Base-by-base conservation (phyloP, 495 filamentous ascomycete species). In the Sporormia fimetaria region DNA sequence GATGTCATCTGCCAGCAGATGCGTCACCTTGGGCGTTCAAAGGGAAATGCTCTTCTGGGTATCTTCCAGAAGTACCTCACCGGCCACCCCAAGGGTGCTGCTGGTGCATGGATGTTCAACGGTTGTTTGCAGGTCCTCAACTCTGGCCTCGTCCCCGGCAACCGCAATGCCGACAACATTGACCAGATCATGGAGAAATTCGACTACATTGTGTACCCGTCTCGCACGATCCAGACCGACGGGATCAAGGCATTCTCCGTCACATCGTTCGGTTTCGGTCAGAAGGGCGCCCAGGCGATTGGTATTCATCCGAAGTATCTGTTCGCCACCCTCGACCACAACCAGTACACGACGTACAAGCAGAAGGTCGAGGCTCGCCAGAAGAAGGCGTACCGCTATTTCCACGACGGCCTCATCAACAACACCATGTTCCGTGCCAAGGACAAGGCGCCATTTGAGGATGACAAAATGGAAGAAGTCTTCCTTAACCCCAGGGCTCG, bases 51-150 rank as follows among this genome's bases (percentile, higher is more conserved):
- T 20, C 68, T 99, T 6, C 63, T 96, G 43, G 90, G 90, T 64
- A 88, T 99, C 60, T 99, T 96, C 82, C 90, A 99, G 63, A 99
- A 99, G 63, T 96, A 94, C 61, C 78, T 99, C 26, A 99, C 90
- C 11, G 90, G 90, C 54, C 90, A 99, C 63, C 90, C 90, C 51
- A 99, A 99, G 76, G 90, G 90, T 78, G 88, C 90, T 55, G 90
- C 90, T 34, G 90, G 90, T 63, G 90, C 87, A 30, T 99, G 88
- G 88, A 96, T 96, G 90, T 81, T 96, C 71, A 99, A 99, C 67
- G 90, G 90, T 46, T 84, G 83, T 58, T 65, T 99, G 58, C 90
- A 99, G 63, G 84, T 93, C 36, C 69, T 99, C 51, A 92, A 95
- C 64, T 79, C 71, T 31, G 90, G 90, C 50, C 67, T 96, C 12